A percentile compares a stretch with the other conserved stretches of the same genome.
Conservation (phyloP, 306 rosid genomes). For the Glycine tomentella region DNA sequence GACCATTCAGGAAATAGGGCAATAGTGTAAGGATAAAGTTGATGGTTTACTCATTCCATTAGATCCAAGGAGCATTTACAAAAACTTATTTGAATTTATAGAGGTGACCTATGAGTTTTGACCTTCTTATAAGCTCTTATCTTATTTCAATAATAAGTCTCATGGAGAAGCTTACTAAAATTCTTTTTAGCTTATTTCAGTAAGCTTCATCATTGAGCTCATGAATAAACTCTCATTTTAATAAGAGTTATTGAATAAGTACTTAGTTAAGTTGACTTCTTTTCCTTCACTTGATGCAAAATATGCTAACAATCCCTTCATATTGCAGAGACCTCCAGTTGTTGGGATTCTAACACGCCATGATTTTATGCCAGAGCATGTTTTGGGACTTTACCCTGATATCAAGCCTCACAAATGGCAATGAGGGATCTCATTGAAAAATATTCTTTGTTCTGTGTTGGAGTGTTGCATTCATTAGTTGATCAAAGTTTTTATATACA, state of each 20-base stretch:
- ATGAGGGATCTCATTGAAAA: slow-evolving; percentile 40
- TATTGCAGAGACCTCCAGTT: slow-evolving; percentile 86
- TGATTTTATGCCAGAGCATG: slow-evolving; percentile 89
- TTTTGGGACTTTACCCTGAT: slow-evolving; percentile 75
- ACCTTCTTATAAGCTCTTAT: background rate
- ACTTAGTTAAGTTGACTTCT: slow-evolving; percentile 9
- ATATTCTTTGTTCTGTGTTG: slow-evolving; percentile 15
- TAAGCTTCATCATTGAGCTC: background rate
- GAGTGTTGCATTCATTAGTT: slow-evolving; percentile 26
- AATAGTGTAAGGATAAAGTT: no score
- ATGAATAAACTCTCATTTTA: background rate
- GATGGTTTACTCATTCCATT: no score
- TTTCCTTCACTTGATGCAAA: slow-evolving; percentile 30
- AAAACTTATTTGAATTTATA: background rate
- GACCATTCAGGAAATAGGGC: no score
- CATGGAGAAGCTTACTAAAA: no score
- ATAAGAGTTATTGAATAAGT: background rate
- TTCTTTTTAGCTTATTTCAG: background rate
- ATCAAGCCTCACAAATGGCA: slow-evolving; percentile 57
- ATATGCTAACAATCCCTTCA: slow-evolving; percentile 37
- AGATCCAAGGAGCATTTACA: background rate
- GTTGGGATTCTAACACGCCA: slow-evolving; percentile 91
- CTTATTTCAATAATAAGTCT: background rate
- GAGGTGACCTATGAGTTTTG: background rate
- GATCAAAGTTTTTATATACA: background rate